Base-by-base conservation (phyloP, 208 protist genomes). In the Porcisia deanei region DNA sequence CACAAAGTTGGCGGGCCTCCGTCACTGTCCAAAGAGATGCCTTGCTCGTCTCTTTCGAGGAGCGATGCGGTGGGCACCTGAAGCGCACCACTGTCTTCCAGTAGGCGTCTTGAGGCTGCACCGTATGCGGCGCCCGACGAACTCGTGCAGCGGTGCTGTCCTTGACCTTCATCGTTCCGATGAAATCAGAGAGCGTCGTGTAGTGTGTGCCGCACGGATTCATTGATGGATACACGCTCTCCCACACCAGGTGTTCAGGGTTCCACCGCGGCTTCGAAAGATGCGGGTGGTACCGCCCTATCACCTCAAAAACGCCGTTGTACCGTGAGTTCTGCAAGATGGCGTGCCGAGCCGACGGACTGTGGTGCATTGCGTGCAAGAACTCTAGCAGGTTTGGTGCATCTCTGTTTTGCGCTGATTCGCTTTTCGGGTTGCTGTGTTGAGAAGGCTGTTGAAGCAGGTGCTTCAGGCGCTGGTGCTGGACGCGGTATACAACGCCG, bases 51-150 rank as follows among this genome's bases (percentile, higher is more conserved):
- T 49, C 52, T 2, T 65, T 39, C n/a, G 58, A 20, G 16, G 49
- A 45, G 54, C 57, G 55, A 18, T 75, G 49, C 6, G 75, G 22
- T 0, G 80, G 73, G 71, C 90, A 94, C n/a, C 89, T 80, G 18
- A 94, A 77, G 53, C 83, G 87, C 37, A 94, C 81, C 10, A 94
- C 81, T 22, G 88, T 92, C 69, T 90, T 86, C 90, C 90, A 94
- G 52, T 81, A 81, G 14, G 86, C 45, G 71, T 85, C 83, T 16
- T 74, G 14, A 2, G 69, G 75, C 25, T 61, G 54, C 4, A 83
- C 68, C 10, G n/a, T 30, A 37, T 18, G 30, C 14, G 52, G 30
- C 53, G 52, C 34, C 10, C 49, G 18, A 47, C 53, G 49, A 47
- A 49, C 3, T 61, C 37, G 68, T 34, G 68, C 9, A 14, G 41